These are phyloP conservation scores for Cicer cuneatum DNA, from an alignment of 306 rosid species.

Conservation along the genomic window DNA sequence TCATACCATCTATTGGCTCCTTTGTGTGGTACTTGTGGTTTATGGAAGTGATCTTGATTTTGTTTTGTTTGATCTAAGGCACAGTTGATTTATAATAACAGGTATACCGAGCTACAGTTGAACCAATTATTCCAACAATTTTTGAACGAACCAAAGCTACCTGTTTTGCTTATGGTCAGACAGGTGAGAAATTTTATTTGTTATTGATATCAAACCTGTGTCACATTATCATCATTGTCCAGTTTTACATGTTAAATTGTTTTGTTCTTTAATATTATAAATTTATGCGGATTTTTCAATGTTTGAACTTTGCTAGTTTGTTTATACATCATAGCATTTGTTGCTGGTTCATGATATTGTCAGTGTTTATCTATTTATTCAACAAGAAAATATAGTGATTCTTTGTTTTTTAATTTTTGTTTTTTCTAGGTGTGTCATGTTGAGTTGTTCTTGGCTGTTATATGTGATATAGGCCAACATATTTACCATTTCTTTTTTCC, in stretches of 20 bases:
- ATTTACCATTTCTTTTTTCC: constrained; percentile 5
- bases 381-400: neutral
- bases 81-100: constrained; percentile 47
- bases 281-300: neutral
- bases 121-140: constrained; percentile 96
- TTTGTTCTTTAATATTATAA: constrained; percentile 8
- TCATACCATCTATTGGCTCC: constrained; percentile 19
- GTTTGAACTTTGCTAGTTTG: neutral
- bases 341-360: constrained; percentile 3
- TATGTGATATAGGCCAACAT: constrained; percentile 8
- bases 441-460: constrained; percentile 31
- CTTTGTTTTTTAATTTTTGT: neutral
- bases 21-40: constrained; percentile 10
- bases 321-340: constrained; percentile 24
- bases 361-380: neutral
- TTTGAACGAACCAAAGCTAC: constrained; percentile 97
- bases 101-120: constrained; percentile 88
- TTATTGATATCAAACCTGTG: constrained; percentile 4
- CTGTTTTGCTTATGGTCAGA: constrained; percentile 98
- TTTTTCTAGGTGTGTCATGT: neutral
- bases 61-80: constrained; percentile 40
- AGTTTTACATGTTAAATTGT: constrained; percentile 24
- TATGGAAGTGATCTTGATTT: constrained; percentile 30
- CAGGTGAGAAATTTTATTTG: constrained; percentile 62
- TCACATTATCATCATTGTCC: constrained; percentile 8